Evolutionary conservation across 441 rosid species (phyloP).

Genomic region (California macrophylla): DNA sequence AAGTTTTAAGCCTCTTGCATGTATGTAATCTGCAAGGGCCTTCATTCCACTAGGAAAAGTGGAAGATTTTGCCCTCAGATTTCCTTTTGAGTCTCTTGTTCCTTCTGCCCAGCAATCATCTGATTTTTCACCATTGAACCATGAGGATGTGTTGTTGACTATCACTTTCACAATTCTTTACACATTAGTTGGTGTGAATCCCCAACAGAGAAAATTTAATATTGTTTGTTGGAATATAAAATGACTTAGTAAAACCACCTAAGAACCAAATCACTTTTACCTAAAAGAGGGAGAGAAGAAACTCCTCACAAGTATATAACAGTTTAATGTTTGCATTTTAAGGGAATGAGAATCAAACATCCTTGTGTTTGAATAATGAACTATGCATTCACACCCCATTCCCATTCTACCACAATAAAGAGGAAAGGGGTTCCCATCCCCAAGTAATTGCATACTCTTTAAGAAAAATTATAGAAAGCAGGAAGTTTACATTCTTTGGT

Average conservation of each 20-base stretch:
- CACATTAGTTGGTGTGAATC: background rate
- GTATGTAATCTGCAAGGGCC: conserved; percentile 25
- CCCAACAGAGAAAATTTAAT: background rate
- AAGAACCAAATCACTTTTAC: background rate
- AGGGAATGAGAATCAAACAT: background rate
- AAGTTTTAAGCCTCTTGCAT: conserved; percentile 24
- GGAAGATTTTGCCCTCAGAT: conserved; percentile 20
- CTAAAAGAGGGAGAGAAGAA: background rate
- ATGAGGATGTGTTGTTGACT: background rate
- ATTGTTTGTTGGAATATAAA: background rate
- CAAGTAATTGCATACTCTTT: background rate
- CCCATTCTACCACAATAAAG: background rate
- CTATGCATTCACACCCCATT: background rate
- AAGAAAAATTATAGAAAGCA: background rate
- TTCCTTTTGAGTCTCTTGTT: conserved; percentile 29
- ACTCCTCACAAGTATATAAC: background rate
- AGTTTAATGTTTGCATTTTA: background rate
- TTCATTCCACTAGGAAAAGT: conserved; percentile 30
- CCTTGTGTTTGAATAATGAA: background rate
- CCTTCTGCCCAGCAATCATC: conserved; percentile 46
- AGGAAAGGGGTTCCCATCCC: background rate
- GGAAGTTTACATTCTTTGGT: background rate
- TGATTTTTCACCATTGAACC: conserved; percentile 12
- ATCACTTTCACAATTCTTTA: background rate
- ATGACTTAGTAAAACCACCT: background rate